Percentiles rank a stretch among this genome's conserved stretches.
These are phyloP conservation scores for Solanum pimpinellifolium DNA, from an alignment of 257 asterid species.

Conservation along the genomic window DNA sequence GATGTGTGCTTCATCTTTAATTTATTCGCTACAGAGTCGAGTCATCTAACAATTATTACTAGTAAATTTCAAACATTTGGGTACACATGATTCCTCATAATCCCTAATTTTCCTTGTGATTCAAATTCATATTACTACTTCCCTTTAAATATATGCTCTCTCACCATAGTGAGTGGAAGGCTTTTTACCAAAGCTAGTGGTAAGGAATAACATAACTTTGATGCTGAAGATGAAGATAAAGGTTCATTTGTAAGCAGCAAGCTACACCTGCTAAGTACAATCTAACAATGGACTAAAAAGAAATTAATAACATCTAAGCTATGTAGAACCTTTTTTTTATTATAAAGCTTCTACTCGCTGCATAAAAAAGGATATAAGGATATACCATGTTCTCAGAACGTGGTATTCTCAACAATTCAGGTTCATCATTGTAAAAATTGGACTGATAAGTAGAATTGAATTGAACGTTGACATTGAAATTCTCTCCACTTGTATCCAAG, in stretches of 20 bases:
- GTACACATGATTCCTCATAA: not conserved
- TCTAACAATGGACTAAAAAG: not conserved
- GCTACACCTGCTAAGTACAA: not conserved
- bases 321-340: not conserved
- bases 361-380: not conserved
- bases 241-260: not conserved
- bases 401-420: slow-evolving; percentile 3
- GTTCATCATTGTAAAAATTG: not conserved
- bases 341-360: not conserved
- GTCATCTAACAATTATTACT: not conserved
- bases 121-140: not conserved
- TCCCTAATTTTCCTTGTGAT: not conserved
- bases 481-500: slow-evolving; percentile 14
- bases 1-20: not conserved
- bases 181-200: not conserved
- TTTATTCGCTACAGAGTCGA: not conserved
- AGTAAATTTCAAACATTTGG: not conserved
- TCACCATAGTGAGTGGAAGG: not conserved
- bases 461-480: slow-evolving; percentile 17
- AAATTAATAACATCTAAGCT: not conserved
- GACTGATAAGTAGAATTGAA: slow-evolving; percentile 15
- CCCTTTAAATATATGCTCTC: not conserved
- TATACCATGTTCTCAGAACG: slow-evolving; percentile 28
- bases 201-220: not conserved
- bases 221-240: not conserved